Evolutionary conservation across 331 rosid species (phyloP), one percentile per base, ranked within the genome.

Genomic region (Dryas integrifolia): DNA sequence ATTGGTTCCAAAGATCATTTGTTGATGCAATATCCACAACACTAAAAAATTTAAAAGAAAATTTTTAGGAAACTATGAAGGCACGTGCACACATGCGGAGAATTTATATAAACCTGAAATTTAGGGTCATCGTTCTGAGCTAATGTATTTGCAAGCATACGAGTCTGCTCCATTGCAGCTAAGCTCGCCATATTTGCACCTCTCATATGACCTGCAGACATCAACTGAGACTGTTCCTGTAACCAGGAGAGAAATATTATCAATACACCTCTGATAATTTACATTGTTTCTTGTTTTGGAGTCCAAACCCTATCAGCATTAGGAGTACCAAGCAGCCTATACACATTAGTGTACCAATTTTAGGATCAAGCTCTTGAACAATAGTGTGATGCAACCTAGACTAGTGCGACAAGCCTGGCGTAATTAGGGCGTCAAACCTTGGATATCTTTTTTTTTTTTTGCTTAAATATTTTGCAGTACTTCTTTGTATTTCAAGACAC

Each of bases 141-240:
- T 81, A 95, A 72, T 9, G 97, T 95, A 76, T 87, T 85, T 58
- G 99, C 99, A 83, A 95, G 99, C 82, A 88, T 88, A 78, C 97
- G 96, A 78, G 97, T 88, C 82, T 95, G 98, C 86, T 88, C 97
- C 93, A 87, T 88, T 56, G 97, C 98, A 82, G 94, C 91, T 53
- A 86, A 72, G 83, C 72, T 89, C 77, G 92, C 50, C 78, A 85
- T 69, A 82, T 88, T 87, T 78, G 65, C 86, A 72, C 93, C 90
- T 72, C 77, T 77, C 86, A 89, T 87, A 68, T 83, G 92, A 77
- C 83, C 94, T n/a, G 83, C 79, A 40, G 97, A 85, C 51, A 95
- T 82, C 89, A 95, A 76, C 73, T 95, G 98, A 74, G 92, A 87
- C 83, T 88, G 88, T 84, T 77, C 77, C 79, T 80, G 77, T 9